Base-by-base conservation (phyloP, 768 basidiomycete species). In the Leccinellum rugosiceps region DNA sequence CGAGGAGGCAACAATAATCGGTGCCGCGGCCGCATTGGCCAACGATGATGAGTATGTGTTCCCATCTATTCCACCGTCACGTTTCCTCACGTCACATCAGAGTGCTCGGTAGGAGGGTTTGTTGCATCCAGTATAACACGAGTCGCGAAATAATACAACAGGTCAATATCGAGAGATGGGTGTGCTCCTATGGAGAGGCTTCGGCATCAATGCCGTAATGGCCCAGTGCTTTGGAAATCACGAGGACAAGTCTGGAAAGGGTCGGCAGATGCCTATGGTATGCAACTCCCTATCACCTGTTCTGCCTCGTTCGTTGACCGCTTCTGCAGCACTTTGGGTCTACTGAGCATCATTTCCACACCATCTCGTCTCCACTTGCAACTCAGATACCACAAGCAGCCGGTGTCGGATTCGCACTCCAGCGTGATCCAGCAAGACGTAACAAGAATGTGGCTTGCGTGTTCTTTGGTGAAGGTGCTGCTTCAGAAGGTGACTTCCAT, bases 321-420 rank as follows among this genome's bases (percentile, higher is more conserved):
- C 49, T 54, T 59, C 64, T 58, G 23, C 28, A 93, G 83, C 94
- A 98, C 67, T 93, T 94, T 71, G 91, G 92, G 14, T 93, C 93
- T 6, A 80, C 82, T 1, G 75, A 84, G 56, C 83, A 89, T 57
- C 94, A 96, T 70, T 96, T 95, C 70, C 91, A 94, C 73, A 92
- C 91, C 19, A 97, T 97, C 58, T 97, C 95, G 3, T 94, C 92
- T 6, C 90, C 94, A 1, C 79, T 98, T 26, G 92, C 90, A 10
- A 98, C 95, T 1, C 94, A 98, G 73, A 92, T 97, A 63, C 94
- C 92, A 7, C 93, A 95, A 72, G 95, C 93, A 23, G 94, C 94
- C 0, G 95, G 94, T 15, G 92, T 96, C 6, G 94, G 83, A 0
- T 96, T 91, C 67, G 93, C 95, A 1, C 78, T 98, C 55, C 87